Percentiles rank a stretch among this genome's conserved stretches.
Evolutionary conservation across 2,329 filamentous ascomycete genomes (phyloP).

Genomic region (Rhytidhysteron rufulum): DNA sequence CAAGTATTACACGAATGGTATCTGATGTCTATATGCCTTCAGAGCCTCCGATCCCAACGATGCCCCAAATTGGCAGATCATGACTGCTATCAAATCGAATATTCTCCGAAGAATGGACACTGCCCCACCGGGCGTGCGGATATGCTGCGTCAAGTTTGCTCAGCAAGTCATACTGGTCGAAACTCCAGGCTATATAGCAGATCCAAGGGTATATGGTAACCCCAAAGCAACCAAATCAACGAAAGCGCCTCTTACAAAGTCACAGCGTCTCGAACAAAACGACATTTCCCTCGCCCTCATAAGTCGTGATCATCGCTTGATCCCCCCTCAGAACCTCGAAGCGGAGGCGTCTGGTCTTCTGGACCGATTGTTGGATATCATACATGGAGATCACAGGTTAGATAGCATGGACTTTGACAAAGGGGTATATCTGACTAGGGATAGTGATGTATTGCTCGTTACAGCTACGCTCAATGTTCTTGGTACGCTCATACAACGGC

Average conservation of each 20-base stretch:
- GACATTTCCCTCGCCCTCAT: slow-evolving; percentile 87
- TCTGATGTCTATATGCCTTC: slow-evolving; percentile 35
- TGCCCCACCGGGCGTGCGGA: slow-evolving; percentile 69
- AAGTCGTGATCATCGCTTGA: slow-evolving; percentile 73
- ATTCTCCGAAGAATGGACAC: slow-evolving; percentile 87
- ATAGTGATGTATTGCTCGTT: slow-evolving; percentile 79
- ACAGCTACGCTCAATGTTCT: slow-evolving; percentile 90
- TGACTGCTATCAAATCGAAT: slow-evolving; percentile 82
- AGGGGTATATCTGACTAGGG: slow-evolving; percentile 21
- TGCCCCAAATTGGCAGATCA: slow-evolving; percentile 76
- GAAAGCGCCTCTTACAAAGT: slow-evolving; percentile 16
- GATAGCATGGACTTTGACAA: slow-evolving; percentile 26
- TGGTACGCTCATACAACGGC: slow-evolving; percentile 74
- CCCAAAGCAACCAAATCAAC: slow-evolving; percentile 2
- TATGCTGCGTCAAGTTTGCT: slow-evolving; percentile 97
- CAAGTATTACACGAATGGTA: slow-evolving; percentile 15
- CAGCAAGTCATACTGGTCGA: slow-evolving; percentile 91
- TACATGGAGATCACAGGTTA: slow-evolving; percentile 84
- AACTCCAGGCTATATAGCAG: slow-evolving; percentile 74
- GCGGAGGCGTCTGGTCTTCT: slow-evolving; percentile 88
- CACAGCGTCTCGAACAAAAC: slow-evolving; percentile 66
- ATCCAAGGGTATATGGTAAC: slow-evolving; percentile 67
- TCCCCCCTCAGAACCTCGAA: slow-evolving; percentile 78
- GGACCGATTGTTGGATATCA: slow-evolving; percentile 77
- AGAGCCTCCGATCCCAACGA: slow-evolving; percentile 88